Conservation (phyloP, 2,329 filamentous ascomycete genomes). For the Xylaria sp. region DNA sequence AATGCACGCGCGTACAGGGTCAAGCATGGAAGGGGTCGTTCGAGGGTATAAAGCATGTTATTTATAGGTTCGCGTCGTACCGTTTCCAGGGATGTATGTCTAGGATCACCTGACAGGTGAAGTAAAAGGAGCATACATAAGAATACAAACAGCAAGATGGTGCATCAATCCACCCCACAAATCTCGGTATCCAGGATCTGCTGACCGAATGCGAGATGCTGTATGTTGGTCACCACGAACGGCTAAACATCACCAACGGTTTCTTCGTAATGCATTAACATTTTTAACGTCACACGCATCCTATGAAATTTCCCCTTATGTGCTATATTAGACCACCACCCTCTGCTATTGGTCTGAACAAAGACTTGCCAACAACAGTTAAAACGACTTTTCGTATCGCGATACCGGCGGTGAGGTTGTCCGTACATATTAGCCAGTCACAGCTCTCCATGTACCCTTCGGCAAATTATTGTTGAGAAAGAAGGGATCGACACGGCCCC, state of each 20-base stretch:
- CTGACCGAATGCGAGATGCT: not conserved
- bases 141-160: not conserved
- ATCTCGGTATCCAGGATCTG: not conserved
- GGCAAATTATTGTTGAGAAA: conserved; percentile 11
- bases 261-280: not conserved
- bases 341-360: not conserved
- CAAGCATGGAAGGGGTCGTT: not conserved
- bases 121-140: not conserved
- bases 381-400: not conserved
- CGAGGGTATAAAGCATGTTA: not conserved
- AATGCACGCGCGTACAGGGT: not conserved
- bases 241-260: not conserved
- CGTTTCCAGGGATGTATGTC: conserved; percentile 11
- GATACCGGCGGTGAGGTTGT: conserved; percentile 17
- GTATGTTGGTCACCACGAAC: not conserved
- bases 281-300: not conserved
- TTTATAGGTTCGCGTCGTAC: conserved; percentile 1
- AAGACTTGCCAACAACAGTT: not conserved
- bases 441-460: not conserved
- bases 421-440: not conserved
- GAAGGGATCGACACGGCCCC: conserved; percentile 27
- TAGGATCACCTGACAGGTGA: not conserved
- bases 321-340: not conserved
- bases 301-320: not conserved
- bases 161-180: not conserved